Percentiles rank a stretch among this genome's conserved stretches.
These are phyloP conservation scores for Candida maltosa DNA, from an alignment of 805 yeast species.

Conservation along the genomic window DNA sequence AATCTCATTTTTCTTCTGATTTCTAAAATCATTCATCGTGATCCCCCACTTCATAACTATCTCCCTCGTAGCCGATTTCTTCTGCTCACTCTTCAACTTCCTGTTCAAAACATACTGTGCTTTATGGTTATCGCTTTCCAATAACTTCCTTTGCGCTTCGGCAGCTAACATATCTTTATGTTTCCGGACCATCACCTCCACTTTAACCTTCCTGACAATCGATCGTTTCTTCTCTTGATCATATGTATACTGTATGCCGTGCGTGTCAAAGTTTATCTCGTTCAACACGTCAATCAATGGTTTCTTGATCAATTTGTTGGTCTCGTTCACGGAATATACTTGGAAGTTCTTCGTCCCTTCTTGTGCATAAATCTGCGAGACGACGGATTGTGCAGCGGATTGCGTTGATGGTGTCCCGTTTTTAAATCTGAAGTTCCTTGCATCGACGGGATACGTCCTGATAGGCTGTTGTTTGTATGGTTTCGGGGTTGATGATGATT, in stretches of 20 bases:
- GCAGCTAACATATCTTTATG: slow-evolving; percentile 31
- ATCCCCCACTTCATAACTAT: slow-evolving; percentile 36
- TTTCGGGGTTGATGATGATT: no score
- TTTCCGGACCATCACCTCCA: slow-evolving; percentile 29
- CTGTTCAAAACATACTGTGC: slow-evolving; percentile 23
- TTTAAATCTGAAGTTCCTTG: no score
- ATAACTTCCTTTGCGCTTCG: slow-evolving; percentile 25
- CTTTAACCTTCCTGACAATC: slow-evolving; percentile 22
- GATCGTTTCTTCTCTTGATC: slow-evolving; percentile 13
- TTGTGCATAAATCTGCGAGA: no score
- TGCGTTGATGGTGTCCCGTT: no score
- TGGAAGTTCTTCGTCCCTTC: no score
- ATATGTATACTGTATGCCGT: no score
- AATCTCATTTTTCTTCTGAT: slow-evolving; percentile 37
- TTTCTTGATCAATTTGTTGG: no score
- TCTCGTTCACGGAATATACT: no score
- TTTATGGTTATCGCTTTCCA: slow-evolving; percentile 30
- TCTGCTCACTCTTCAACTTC: slow-evolving; percentile 24
- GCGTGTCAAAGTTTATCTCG: no score
- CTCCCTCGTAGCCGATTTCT: slow-evolving; percentile 32
- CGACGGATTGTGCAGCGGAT: not conserved
- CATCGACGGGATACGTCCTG: no score
- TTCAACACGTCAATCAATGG: no score
- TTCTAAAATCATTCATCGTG: slow-evolving; percentile 32
- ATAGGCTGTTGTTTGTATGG: no score